phyloP scores from a whole-genome alignment of 352 stramenopile species.

The Globisporangium perplexum region DNA sequence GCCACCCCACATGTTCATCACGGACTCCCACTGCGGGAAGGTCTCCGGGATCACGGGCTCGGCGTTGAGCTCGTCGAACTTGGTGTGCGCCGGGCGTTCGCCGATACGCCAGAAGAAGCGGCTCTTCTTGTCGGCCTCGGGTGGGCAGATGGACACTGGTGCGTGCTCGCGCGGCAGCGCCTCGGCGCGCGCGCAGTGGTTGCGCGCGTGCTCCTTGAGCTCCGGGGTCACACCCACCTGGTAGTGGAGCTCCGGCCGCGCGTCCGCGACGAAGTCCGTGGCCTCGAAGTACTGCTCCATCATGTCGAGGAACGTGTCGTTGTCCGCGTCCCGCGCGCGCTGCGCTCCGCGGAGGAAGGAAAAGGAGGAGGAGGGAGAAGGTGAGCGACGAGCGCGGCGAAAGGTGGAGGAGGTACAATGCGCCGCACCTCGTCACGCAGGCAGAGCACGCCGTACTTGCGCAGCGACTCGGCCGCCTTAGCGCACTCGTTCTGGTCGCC shows the following conservation, averaged over 20 bases:
- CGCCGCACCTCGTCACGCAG: too few relatives aligned
- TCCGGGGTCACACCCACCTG: slow-evolving; percentile 89
- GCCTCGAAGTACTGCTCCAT: slow-evolving; percentile 92
- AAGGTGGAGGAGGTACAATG: too few relatives aligned
- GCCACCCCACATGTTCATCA: too few relatives aligned
- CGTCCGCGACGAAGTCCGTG: slow-evolving; percentile 86
- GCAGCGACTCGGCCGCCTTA: slow-evolving; percentile 70
- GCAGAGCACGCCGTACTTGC: too few relatives aligned
- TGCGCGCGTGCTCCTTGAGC: slow-evolving; percentile 74
- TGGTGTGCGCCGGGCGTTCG: slow-evolving; percentile 63
- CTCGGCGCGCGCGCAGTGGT: slow-evolving; percentile 74
- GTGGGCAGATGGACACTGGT: slow-evolving; percentile 82
- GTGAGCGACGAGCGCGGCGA: too few relatives aligned
- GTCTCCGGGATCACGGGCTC: slow-evolving; percentile 29
- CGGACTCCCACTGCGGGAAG: too few relatives aligned
- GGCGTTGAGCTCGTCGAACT: slow-evolving; percentile 84
- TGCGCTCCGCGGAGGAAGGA: slow-evolving; percentile 1
- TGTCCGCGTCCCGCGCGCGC: slow-evolving; percentile 67
- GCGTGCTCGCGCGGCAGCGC: slow-evolving; percentile 45
- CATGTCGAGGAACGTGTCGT: slow-evolving; percentile 88
- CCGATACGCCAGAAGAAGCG: slow-evolving; percentile 93
- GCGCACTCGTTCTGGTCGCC: slow-evolving; percentile 62
- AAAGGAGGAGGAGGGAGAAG: too few relatives aligned
- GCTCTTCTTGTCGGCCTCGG: slow-evolving; percentile 91
- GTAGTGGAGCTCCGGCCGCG: slow-evolving; percentile 84